These are phyloP conservation scores for Pulicaria dysenterica DNA, from an alignment of 129 eudicot species.

Conservation along the genomic window DNA sequence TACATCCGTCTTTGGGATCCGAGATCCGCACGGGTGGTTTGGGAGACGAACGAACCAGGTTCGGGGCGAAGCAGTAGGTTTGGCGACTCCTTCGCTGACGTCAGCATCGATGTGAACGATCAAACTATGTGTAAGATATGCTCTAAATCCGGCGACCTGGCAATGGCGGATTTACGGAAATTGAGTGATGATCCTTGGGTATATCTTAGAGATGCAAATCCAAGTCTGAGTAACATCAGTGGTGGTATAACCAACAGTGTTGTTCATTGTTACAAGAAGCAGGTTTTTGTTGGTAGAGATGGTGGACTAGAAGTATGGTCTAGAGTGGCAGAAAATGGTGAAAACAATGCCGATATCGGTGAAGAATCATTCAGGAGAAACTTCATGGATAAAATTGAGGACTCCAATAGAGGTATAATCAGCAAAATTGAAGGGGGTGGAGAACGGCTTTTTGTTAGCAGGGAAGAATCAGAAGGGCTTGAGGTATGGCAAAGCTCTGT, in stretches of 20 bases:
- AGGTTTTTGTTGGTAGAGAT: slow-evolving; percentile 79
- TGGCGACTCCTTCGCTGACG: slow-evolving; percentile 91
- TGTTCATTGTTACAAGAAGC: slow-evolving; percentile 67
- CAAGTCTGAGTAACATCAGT: slow-evolving; percentile 60
- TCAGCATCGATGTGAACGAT: slow-evolving; percentile 57
- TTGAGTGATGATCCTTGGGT: slow-evolving; percentile 87
- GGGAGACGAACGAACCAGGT: slow-evolving; percentile 96
- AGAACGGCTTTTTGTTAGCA: slow-evolving; percentile 78
- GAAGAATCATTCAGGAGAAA: slow-evolving; percentile 78
- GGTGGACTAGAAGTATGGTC: slow-evolving; percentile 96
- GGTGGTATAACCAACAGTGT: slow-evolving; percentile 47
- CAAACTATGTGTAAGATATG: slow-evolving; percentile 61
- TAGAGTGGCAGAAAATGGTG: slow-evolving; percentile 48
- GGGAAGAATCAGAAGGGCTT: slow-evolving; percentile 92
- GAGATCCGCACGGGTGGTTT: slow-evolving; percentile 57
- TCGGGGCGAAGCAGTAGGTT: slow-evolving; percentile 81
- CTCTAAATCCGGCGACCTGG: slow-evolving; percentile 81
- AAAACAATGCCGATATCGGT: slow-evolving; percentile 11
- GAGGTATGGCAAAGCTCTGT: slow-evolving; percentile 96
- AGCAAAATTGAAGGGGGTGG: slow-evolving; percentile 89
- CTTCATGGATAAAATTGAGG: slow-evolving; percentile 75
- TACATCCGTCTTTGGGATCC: slow-evolving; percentile 77
- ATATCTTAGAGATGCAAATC: slow-evolving; percentile 78
- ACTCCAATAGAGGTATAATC: slow-evolving; percentile 65
- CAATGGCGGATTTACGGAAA: slow-evolving; percentile 76